A percentile compares a stretch with the other conserved stretches of the same genome.
These are phyloP conservation scores for Epichloe glyceriae DNA, from an alignment of 2,329 filamentous ascomycete species.

Conservation along the genomic window DNA sequence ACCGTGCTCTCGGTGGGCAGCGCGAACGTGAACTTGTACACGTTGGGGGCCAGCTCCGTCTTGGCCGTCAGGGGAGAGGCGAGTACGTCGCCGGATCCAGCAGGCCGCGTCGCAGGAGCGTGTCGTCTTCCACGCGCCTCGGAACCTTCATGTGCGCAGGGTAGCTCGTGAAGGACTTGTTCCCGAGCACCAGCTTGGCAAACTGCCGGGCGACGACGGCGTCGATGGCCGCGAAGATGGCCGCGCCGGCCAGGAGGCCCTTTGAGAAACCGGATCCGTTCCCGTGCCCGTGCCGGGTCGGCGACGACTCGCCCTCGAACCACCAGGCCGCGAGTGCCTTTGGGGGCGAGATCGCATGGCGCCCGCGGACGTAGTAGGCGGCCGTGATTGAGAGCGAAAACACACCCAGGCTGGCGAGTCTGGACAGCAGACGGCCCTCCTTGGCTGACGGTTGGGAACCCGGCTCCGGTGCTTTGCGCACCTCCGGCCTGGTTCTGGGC, in stretches of 20 bases:
- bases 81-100: constrained; percentile 25
- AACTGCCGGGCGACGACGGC: constrained; percentile 13
- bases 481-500: constrained; percentile 2
- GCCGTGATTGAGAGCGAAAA: background rate
- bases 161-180: constrained; percentile 19
- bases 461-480: background rate
- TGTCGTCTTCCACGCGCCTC: background rate
- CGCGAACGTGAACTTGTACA: constrained; percentile 33
- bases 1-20: constrained; percentile 31
- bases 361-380: background rate
- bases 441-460: background rate
- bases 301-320: too few species aligned
- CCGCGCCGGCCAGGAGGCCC: constrained; percentile 19
- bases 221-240: constrained; percentile 19
- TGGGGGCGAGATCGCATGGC: too few species aligned
- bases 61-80: constrained; percentile 31
- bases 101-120: background rate
- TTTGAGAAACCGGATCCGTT: background rate
- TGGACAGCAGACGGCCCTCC: background rate
- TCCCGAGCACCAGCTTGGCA: background rate
- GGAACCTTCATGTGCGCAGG: constrained; percentile 29
- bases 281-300: too few species aligned
- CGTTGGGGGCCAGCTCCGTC: constrained; percentile 26
- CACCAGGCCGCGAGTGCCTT: too few species aligned
- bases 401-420: background rate